phyloP scores from a whole-genome alignment of 805 yeast species.

The Ogataea chonburiensis region DNA sequence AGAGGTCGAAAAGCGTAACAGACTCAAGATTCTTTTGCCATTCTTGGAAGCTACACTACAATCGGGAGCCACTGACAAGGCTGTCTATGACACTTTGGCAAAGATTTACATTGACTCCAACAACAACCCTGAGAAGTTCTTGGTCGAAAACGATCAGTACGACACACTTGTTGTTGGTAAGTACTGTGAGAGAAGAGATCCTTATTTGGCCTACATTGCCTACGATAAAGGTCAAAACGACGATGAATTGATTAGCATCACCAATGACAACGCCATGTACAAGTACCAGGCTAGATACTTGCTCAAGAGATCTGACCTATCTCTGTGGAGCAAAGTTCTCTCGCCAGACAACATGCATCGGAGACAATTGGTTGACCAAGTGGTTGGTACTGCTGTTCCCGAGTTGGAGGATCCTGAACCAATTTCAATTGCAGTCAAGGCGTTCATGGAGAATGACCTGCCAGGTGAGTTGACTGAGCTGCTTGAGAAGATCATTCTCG shows the following conservation, averaged over 20 bases:
- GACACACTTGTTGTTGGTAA: constrained; percentile 95
- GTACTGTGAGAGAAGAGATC: constrained; percentile 99
- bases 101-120: constrained; percentile 97
- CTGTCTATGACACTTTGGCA: constrained; percentile 91
- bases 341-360: constrained; percentile 76
- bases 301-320: constrained; percentile 80
- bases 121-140: constrained; percentile 95
- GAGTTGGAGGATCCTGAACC: constrained; percentile 92
- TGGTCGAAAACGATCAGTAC: constrained; percentile 85
- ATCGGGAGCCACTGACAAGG: constrained; percentile 84
- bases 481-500: constrained; percentile 91
- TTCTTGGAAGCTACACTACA: constrained; percentile 86
- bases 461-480: constrained; percentile 92
- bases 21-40: constrained; percentile 87
- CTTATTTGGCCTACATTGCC: constrained; percentile 95
- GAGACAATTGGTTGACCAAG: constrained; percentile 89
- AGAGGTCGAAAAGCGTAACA: constrained; percentile 96
- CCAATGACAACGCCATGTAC: constrained; percentile 97
- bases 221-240: constrained; percentile 95
- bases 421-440: constrained; percentile 87
- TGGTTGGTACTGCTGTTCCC: constrained; percentile 94
- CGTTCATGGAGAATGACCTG: constrained; percentile 92
- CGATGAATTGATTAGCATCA: constrained; percentile 82
- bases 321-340: constrained; percentile 80
- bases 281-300: constrained; percentile 98